Conservation (phyloP, 2,329 filamentous ascomycete genomes). For the Phaeoacremonium minimum region DNA sequence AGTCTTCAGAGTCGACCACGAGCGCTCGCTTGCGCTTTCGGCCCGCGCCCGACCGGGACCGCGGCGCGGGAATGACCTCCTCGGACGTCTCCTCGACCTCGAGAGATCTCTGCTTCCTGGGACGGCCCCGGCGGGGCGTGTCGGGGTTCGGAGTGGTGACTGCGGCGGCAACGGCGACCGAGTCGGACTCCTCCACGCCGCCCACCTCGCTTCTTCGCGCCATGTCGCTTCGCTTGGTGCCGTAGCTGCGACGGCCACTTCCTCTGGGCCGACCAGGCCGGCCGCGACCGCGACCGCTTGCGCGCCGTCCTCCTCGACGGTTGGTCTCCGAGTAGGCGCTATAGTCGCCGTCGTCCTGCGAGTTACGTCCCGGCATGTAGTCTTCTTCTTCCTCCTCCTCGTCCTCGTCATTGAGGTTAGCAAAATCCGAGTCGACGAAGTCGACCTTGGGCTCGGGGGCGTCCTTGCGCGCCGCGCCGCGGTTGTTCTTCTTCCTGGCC, state of each 20-base stretch:
- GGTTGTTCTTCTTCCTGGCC: neutral
- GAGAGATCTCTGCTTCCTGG: neutral
- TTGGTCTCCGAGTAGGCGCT: conserved; percentile 2
- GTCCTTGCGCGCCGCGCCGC: conserved; percentile 13
- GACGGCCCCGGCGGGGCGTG: neutral
- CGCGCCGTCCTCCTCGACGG: no score
- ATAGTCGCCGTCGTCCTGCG: conserved; percentile 1
- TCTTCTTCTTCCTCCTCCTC: conserved; percentile 14
- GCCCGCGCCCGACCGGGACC: neutral
- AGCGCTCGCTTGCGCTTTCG: neutral
- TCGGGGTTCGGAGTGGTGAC: no score
- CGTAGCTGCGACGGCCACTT: neutral
- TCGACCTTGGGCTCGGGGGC: conserved; percentile 6
- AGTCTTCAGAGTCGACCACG: neutral
- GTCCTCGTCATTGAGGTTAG: conserved; percentile 10
- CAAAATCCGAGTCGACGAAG: neutral
- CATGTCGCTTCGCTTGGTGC: neutral
- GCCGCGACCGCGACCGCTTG: no score
- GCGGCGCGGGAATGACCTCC: neutral
- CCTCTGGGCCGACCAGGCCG: neutral
- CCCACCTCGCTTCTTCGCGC: neutral
- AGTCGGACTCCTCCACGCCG: no score
- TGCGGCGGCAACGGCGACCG: no score
- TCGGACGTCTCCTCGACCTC: neutral
- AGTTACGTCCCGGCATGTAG: conserved; percentile 7